Conservation (phyloP, 2,329 filamentous ascomycete species). For the Epichloe hybrida region DNA sequence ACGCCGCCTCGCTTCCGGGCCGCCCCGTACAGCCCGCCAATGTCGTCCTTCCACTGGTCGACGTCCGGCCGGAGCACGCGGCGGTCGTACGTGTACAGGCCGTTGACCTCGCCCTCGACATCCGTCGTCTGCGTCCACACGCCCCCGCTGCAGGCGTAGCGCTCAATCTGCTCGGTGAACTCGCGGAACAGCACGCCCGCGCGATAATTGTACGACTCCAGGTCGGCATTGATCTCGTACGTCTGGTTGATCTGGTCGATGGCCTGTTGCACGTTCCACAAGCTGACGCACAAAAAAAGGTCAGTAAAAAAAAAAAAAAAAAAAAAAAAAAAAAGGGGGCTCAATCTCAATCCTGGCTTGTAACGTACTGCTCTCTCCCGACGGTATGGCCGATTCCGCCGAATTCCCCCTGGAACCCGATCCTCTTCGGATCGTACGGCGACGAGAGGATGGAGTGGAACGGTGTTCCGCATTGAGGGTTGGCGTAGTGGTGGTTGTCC, state of each 20-base stretch:
- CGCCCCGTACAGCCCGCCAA: constrained; percentile 44
- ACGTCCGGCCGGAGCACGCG: constrained; percentile 42
- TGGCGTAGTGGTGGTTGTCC: constrained; percentile 62
- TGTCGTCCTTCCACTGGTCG: constrained; percentile 46
- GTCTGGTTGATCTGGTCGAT: constrained; percentile 50
- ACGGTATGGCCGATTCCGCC: constrained; percentile 56
- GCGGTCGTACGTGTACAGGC: constrained; percentile 55
- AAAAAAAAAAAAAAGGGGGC: too few relatives aligned
- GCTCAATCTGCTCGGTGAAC: constrained; percentile 45
- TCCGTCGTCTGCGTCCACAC: constrained; percentile 65
- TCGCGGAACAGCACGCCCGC: constrained; percentile 46
- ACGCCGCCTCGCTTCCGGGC: constrained; percentile 19
- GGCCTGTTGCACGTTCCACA: constrained; percentile 50
- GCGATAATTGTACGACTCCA: constrained; percentile 54
- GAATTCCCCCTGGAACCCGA: constrained; percentile 59
- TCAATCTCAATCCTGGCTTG: too few relatives aligned
- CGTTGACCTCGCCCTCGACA: constrained; percentile 63
- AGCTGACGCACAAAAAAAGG: constrained; percentile 19
- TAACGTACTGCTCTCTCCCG: constrained; percentile 42
- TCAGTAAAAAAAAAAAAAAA: too few relatives aligned
- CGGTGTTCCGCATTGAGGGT: constrained; percentile 56
- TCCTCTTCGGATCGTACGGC: constrained; percentile 44
- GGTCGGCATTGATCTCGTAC: constrained; percentile 48
- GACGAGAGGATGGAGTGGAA: constrained; percentile 46
- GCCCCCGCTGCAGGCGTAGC: constrained; percentile 50